Percentiles rank a stretch among this genome's conserved stretches.
Conservation (phyloP, 345 rosid genomes). For the Hibiscus trionum region DNA sequence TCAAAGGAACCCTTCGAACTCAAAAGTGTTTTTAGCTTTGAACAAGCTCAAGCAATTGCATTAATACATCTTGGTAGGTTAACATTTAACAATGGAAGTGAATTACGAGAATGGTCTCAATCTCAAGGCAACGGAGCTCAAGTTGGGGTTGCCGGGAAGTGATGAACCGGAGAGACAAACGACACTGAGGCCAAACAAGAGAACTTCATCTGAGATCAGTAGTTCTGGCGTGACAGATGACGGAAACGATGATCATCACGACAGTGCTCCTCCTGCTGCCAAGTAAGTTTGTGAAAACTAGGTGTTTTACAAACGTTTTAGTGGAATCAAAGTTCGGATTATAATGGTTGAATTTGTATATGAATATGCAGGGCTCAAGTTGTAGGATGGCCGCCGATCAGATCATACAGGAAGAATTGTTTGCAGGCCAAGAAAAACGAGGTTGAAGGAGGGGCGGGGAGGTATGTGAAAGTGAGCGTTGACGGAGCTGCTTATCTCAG, state of each 20-base stretch:
- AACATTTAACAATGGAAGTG: constrained; percentile 19
- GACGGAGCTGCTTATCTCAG: constrained; percentile 86
- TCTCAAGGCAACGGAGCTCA: constrained; percentile 67
- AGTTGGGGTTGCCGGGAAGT: constrained; percentile 73
- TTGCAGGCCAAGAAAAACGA: constrained; percentile 19
- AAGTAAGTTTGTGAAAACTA: constrained; percentile 31
- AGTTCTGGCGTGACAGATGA: background rate
- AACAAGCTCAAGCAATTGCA: background rate
- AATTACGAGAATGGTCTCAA: constrained; percentile 33
- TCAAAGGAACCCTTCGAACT: background rate
- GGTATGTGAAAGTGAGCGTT: constrained; percentile 64
- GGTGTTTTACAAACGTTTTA: background rate
- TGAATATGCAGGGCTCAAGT: constrained; percentile 49
- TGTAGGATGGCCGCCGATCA: constrained; percentile 92
- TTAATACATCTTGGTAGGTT: background rate
- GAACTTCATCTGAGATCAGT: constrained; percentile 31
- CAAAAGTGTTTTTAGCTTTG: background rate
- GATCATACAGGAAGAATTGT: constrained; percentile 66
- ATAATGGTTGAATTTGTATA: background rate
- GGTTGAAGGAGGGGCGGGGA: constrained; percentile 16
- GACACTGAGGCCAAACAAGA: constrained; percentile 35
- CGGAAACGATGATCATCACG: constrained; percentile 6
- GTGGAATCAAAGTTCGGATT: background rate
- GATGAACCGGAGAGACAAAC: constrained; percentile 25
- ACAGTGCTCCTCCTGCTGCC: constrained; percentile 33